Evolutionary conservation across 192 early-diverging fungal species (phyloP), one percentile per base, ranked within the genome.

Genomic region (Geosiphon pyriformis): DNA sequence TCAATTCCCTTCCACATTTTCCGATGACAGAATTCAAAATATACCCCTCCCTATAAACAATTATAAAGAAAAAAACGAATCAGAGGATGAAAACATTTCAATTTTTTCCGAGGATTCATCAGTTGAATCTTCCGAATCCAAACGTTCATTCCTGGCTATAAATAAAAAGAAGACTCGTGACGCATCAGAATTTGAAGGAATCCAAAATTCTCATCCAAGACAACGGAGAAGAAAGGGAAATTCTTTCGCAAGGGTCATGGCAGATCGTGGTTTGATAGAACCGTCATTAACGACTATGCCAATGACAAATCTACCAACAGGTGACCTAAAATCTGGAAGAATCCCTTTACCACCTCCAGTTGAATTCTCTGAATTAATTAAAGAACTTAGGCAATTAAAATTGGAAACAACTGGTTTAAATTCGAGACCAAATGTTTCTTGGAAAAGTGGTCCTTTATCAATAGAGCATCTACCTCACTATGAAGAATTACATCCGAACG

Each of bases 401-500:
- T 55, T 55, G 27, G 53, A 55, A 12, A 20, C 11, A 22, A 10
- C 11, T 27, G 22, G 53, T 55, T 12, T 55, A 20, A 55, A 23
- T 23, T 12, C 27, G 25, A 12, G 0, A 29, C 37, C 37, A 10
- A 15, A 10, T 15, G 15, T 42, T 6, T 10, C 37, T 10, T 42
- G 37, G 37, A 42, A 42, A 42, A 42, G 7, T 42, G 37, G 37
- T 10, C 37, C 37, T 6, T 15, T 42, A 6, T 42, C 37, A 15
- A 42, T 42, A 6, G 37, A 42, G 15, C 37, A 42, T 42, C 37
- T 42, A 10, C 7, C 37, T 10, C 37, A 42, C 15, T 86, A 78
- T 51, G 69, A 74, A 30, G 66, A 74, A 26, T 76, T 90, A 4
- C 82, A 84, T 50, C 70, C 79, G 2, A 85, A 86, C 30, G 92